Conservation (phyloP, 495 filamentous ascomycete genomes). For the Endocarpon pusillum region DNA sequence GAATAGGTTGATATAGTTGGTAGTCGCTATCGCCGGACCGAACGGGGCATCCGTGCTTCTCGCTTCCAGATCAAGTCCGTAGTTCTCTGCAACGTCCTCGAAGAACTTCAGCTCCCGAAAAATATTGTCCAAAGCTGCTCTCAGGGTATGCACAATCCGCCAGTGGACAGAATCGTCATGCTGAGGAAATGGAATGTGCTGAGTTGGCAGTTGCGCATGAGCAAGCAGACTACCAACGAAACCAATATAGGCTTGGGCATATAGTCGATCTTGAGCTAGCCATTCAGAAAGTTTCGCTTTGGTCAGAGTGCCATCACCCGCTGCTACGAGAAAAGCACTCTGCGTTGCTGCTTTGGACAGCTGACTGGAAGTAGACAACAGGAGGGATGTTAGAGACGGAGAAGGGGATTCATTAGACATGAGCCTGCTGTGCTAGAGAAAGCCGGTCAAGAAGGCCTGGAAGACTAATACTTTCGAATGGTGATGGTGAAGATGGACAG, state of each 20-base stretch:
- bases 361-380: slow-evolving; percentile 23
- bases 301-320: slow-evolving; percentile 43
- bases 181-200: too few species aligned
- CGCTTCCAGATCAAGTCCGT: slow-evolving; percentile 41
- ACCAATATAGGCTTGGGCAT: slow-evolving; percentile 54
- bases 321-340: slow-evolving; percentile 48
- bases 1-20: slow-evolving; percentile 38
- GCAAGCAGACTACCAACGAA: slow-evolving; percentile 51
- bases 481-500: too few species aligned
- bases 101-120: slow-evolving; percentile 52
- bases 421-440: too few species aligned
- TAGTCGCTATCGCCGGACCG: slow-evolving; percentile 25
- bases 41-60: too few species aligned
- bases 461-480: too few species aligned
- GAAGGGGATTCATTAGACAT: too few species aligned
- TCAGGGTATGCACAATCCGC: slow-evolving; percentile 39
- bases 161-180: too few species aligned
- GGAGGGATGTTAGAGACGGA: slow-evolving; percentile 32
- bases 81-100: slow-evolving; percentile 41
- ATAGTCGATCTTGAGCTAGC: slow-evolving; percentile 61
- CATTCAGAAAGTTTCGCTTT: slow-evolving; percentile 41
- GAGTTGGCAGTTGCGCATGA: slow-evolving; percentile 39
- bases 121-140: slow-evolving; percentile 48
- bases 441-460: slow-evolving; percentile 1
- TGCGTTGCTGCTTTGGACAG: slow-evolving; percentile 40